Evolutionary conservation across 2,329 filamentous ascomycete genomes (phyloP).

Genomic region (Pseudomassariella vexata): DNA sequence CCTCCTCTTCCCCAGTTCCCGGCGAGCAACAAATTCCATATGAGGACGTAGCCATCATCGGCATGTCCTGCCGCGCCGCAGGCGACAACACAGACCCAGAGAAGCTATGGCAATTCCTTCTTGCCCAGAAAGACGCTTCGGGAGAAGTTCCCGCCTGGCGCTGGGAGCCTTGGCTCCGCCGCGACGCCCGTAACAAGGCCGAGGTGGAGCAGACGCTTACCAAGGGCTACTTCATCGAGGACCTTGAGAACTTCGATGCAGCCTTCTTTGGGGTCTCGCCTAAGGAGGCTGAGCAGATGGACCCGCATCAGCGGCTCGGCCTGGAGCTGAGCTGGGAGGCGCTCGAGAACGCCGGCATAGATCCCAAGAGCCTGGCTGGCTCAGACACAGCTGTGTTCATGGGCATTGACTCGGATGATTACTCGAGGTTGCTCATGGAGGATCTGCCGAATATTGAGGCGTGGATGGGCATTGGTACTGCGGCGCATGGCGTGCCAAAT

Average conservation of each 20-base stretch:
- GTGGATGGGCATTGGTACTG: conserved; percentile 33
- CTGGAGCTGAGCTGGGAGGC: conserved; percentile 38
- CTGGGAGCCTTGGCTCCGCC: conserved; percentile 13
- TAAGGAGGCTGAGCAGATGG: conserved; percentile 17
- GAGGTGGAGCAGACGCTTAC: conserved; percentile 13
- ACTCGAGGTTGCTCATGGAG: conserved; percentile 27
- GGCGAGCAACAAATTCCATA: too few relatives aligned
- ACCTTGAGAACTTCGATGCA: conserved; percentile 16
- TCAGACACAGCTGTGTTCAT: conserved; percentile 23
- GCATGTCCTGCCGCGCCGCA: conserved; percentile 12
- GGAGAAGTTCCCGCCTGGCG: conserved; percentile 10
- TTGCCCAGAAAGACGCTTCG: conserved; percentile 12
- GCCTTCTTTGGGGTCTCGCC: conserved; percentile 19
- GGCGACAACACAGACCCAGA: conserved; percentile 11
- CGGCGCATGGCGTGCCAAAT: conserved; percentile 28
- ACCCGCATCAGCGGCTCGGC: conserved; percentile 17
- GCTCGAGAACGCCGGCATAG: conserved; percentile 57
- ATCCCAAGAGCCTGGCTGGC: conserved; percentile 36
- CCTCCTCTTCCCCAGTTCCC: too few relatives aligned
- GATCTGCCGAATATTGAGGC: conserved; percentile 29
- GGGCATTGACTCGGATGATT: conserved; percentile 29
- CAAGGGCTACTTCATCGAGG: conserved; percentile 10
- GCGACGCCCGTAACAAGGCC: conserved; percentile 11
- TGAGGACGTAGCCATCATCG: conserved; percentile 14
- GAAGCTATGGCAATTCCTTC: conserved; percentile 11